These are phyloP conservation scores for Pseudonitzschia multistriata DNA, from an alignment of 108 stramenopile genomes.

Conservation along the genomic window DNA sequence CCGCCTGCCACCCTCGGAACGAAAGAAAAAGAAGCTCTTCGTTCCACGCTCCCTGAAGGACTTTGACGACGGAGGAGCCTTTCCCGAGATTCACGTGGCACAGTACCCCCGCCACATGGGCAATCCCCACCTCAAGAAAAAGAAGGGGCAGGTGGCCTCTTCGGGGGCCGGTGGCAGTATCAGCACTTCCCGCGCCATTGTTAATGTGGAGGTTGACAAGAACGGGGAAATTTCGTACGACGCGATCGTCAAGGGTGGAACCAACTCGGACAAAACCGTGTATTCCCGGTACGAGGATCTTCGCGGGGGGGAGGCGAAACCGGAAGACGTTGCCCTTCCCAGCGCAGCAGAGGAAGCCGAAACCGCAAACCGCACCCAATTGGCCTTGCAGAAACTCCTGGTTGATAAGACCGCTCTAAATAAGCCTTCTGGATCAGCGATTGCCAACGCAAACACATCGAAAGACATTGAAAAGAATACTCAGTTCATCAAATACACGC, in stretches of 20 bases:
- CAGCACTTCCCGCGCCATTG: slow-evolving; percentile 61
- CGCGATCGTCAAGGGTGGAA: slow-evolving; percentile 93
- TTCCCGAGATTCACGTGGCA: slow-evolving; percentile 97
- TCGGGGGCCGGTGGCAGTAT: background rate
- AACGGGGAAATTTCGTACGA: slow-evolving; percentile 90
- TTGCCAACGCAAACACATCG: slow-evolving; percentile 71
- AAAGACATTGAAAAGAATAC: slow-evolving; percentile 78
- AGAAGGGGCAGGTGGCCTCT: slow-evolving; percentile 12
- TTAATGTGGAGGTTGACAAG: slow-evolving; percentile 88
- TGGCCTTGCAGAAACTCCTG: slow-evolving; percentile 82
- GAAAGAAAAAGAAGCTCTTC: slow-evolving; percentile 69
- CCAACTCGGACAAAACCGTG: slow-evolving; percentile 87
- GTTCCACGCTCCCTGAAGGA: slow-evolving; percentile 89
- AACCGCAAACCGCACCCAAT: slow-evolving; percentile 85
- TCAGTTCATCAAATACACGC: slow-evolving; percentile 95
- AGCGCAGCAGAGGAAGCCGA: slow-evolving; percentile 81
- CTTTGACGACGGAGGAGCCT: slow-evolving; percentile 98
- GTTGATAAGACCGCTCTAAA: slow-evolving; percentile 77
- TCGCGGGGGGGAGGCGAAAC: slow-evolving; percentile 64
- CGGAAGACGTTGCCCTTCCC: slow-evolving; percentile 86
- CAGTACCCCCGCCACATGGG: slow-evolving; percentile 99
- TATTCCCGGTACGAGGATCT: slow-evolving; percentile 85
- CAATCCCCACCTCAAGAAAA: slow-evolving; percentile 67
- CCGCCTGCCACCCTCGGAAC: slow-evolving; percentile 62
- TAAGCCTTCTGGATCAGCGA: slow-evolving; percentile 82